Base-by-base conservation (phyloP, 1,284 basidiomycete genomes). In the Trametes hirsuta region DNA sequence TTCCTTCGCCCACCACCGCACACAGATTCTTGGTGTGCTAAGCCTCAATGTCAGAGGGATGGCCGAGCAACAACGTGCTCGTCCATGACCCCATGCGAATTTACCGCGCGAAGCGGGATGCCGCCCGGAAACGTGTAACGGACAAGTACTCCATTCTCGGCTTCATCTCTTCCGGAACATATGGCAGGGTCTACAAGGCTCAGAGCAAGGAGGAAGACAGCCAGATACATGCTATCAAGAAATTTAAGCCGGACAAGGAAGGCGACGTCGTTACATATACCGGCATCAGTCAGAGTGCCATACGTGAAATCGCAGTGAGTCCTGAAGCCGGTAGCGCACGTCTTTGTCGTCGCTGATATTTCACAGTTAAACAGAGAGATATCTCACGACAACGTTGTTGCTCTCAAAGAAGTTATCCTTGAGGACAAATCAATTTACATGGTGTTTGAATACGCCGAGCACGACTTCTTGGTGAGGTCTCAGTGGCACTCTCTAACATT, bases 401-500 rank as follows among this genome's bases (percentile, higher is more conserved):
- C 93, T 0, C 82, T 99, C 36, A 88, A 91, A 64, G 96, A 98
- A 74, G 97, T 98, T 30, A 95, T 99, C 54, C 80, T 99, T n/a
- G 96, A 99, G 74, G 97, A 99, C 68, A 98, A 98, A 75, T 94
- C 95, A 0, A 97, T 98, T 60, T 97, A 95, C 74, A 97, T 99
- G 93, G 95, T 99, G n/a, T 98, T 99, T 67, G 96, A 98, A 68
- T 99, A 97, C 68, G 96, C 97, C 4, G 97, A 99, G 70, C 97
- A 99, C 72, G 97, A 99, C 75, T 97, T 98, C 71, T 80, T 98
- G 47, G 94, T 94, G 66, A 62, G 91, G 45, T 22, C 6, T 15
- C 8, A 30, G 30, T 30, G 30, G 8, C 12, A 36, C 47, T 42
- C 4, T 35, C 3, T 14, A 12, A 18, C 25, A 4, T 15, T 9